These are phyloP conservation scores for Monosporozyma solicola DNA, from an alignment of 805 yeast species.

Conservation along the genomic window DNA sequence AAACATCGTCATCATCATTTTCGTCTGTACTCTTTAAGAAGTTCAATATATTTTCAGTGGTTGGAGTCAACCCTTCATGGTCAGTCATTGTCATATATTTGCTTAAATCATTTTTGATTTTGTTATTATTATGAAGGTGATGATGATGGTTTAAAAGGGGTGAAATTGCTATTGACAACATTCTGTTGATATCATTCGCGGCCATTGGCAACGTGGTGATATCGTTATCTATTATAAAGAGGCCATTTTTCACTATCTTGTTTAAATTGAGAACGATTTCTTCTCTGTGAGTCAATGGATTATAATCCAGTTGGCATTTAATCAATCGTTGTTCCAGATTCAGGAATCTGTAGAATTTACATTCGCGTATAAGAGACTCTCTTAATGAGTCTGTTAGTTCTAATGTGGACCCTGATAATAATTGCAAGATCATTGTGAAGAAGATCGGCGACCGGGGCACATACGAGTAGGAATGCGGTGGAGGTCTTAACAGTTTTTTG, in stretches of 20 bases:
- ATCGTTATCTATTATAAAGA: not conserved
- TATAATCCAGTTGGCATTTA: constrained; percentile 40
- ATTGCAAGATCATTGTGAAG: constrained; percentile 46
- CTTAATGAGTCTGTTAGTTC: constrained; percentile 51
- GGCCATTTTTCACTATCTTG: constrained; percentile 38
- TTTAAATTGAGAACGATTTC: constrained; percentile 48
- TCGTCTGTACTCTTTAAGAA: not conserved
- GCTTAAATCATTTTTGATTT: not conserved
- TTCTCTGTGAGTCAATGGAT: constrained; percentile 42
- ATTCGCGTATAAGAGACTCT: constrained; percentile 51
- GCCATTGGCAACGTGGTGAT: not conserved
- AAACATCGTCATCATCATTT: not conserved
- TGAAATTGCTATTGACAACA: not conserved
- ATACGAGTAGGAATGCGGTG: constrained; percentile 52
- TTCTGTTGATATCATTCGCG: not conserved
- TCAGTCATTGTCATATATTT: not conserved
- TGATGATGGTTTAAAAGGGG: not conserved
- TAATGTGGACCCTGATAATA: constrained; percentile 47
- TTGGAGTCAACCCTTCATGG: not conserved
- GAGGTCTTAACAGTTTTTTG: constrained; percentile 58
- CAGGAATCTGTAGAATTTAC: constrained; percentile 65
- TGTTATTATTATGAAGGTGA: not conserved
- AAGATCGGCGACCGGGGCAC: constrained; percentile 43
- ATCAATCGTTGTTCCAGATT: constrained; percentile 65
- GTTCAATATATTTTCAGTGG: not conserved